A percentile compares a stretch with the other conserved stretches of the same genome.
These are phyloP conservation scores for Epichloe festucae DNA, from an alignment of 2,329 filamentous ascomycete species.

Conservation along the genomic window DNA sequence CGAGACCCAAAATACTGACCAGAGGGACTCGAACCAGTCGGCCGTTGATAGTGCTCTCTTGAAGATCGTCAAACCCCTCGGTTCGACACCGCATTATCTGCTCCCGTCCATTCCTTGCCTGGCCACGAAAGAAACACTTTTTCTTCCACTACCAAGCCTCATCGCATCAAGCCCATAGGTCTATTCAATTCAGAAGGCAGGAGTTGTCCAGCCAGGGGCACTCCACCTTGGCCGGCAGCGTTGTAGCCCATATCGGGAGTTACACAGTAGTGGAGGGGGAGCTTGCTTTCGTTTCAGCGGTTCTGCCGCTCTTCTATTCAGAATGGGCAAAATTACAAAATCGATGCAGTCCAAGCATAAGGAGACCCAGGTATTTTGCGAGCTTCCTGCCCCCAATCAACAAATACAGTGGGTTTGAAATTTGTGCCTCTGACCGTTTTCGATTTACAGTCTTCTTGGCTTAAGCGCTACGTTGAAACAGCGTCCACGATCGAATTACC, in stretches of 20 bases:
- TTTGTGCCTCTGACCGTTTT: background rate
- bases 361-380: conserved; percentile 47
- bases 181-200: conserved; percentile 4
- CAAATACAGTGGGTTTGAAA: no score
- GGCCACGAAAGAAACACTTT: background rate
- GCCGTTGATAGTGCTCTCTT: background rate
- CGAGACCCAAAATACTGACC: background rate
- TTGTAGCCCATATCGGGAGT: conserved; percentile 27
- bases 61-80: background rate
- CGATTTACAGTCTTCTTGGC: conserved; percentile 61
- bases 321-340: conserved; percentile 58
- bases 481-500: conserved; percentile 58
- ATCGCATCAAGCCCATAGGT: background rate
- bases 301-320: conserved; percentile 44
- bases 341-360: conserved; percentile 53
- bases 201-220: conserved; percentile 21
- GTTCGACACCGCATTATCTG: background rate
- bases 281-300: conserved; percentile 35
- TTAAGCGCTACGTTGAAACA: conserved; percentile 65
- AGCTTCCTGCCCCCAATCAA: background rate
- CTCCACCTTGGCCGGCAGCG: conserved; percentile 21
- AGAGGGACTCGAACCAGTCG: background rate
- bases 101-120: background rate
- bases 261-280: conserved; percentile 43
- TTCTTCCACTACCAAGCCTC: background rate